Conservation (phyloP, 768 basidiomycete species). For the Cystobasidiopsis lactophilus region DNA sequence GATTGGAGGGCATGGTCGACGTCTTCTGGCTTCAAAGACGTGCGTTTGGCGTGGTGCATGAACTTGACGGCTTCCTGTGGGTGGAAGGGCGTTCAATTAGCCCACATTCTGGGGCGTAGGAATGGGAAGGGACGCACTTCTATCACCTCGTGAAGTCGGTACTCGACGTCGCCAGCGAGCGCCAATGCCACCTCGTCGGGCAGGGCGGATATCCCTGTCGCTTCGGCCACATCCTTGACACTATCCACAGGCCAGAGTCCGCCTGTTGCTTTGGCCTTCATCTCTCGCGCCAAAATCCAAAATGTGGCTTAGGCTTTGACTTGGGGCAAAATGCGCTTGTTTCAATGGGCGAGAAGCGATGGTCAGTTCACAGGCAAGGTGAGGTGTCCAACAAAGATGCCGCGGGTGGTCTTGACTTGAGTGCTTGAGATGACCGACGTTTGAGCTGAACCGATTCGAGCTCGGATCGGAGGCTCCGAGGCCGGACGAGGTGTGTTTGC, state of each 20-base stretch:
- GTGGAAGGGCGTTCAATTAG: not conserved
- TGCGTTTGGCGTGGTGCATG: conserved; percentile 80
- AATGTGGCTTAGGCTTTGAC: too few species aligned
- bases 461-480: too few species aligned
- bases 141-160: conserved; percentile 80
- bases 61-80: conserved; percentile 79
- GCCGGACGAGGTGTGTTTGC: too few species aligned
- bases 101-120: not conserved
- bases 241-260: not conserved
- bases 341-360: too few species aligned
- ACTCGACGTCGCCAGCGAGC: conserved; percentile 88
- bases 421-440: too few species aligned
- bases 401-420: too few species aligned
- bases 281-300: too few species aligned
- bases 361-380: too few species aligned
- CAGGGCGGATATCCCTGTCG: conserved; percentile 49
- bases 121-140: too few species aligned
- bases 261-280: not conserved
- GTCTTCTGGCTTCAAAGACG: conserved; percentile 70
- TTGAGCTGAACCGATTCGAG: too few species aligned
- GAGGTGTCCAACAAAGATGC: too few species aligned
- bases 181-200: conserved; percentile 58
- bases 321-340: too few species aligned
- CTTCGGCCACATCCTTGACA: conserved; percentile 62
- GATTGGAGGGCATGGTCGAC: conserved; percentile 83